Percentiles rank a stretch among this genome's conserved stretches.
Evolutionary conservation across 495 filamentous ascomycete species (phyloP).

Genomic region (Aspergillus kassunensis): DNA sequence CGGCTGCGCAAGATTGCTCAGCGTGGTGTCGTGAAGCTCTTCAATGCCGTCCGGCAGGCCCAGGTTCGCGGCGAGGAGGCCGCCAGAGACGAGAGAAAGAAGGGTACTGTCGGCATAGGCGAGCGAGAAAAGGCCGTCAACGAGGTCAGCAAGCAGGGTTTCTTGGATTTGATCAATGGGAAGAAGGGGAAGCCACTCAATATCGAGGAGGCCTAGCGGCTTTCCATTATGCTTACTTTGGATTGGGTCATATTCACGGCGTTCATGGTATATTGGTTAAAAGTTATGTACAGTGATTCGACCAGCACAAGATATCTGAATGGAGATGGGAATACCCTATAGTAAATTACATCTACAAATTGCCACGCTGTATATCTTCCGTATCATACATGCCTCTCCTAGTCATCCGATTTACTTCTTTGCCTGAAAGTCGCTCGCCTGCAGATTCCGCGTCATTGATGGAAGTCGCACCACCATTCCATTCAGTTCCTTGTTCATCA

Average conservation of each 20-base stretch:
- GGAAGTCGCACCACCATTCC: slow-evolving; percentile 81
- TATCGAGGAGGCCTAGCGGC: slow-evolving; percentile 46
- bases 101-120: slow-evolving; percentile 69
- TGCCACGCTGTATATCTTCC: slow-evolving; percentile 3
- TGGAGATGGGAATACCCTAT: slow-evolving; percentile 23
- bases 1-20: slow-evolving; percentile 79
- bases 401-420: slow-evolving; percentile 23
- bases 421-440: slow-evolving; percentile 80
- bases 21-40: slow-evolving; percentile 88
- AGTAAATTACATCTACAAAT: slow-evolving; percentile 7
- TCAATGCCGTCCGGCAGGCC: slow-evolving; percentile 89
- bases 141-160: slow-evolving; percentile 95
- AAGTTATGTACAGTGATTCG: slow-evolving; percentile 20
- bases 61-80: slow-evolving; percentile 82
- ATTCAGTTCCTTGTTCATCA: slow-evolving; percentile 86
- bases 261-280: slow-evolving; percentile 14
- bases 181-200: slow-evolving; percentile 50
- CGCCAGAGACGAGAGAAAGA: slow-evolving; percentile 58
- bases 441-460: slow-evolving; percentile 91
- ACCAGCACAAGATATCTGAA: slow-evolving; percentile 13
- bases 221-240: slow-evolving; percentile 14
- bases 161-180: slow-evolving; percentile 77
- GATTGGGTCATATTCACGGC: slow-evolving; percentile 34
- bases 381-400: slow-evolving; percentile 7
- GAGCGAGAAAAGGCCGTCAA: slow-evolving; percentile 78